Evolutionary conservation across 2,329 filamentous ascomycete species (phyloP).

Genomic region (Rugonectria rugulosa): DNA sequence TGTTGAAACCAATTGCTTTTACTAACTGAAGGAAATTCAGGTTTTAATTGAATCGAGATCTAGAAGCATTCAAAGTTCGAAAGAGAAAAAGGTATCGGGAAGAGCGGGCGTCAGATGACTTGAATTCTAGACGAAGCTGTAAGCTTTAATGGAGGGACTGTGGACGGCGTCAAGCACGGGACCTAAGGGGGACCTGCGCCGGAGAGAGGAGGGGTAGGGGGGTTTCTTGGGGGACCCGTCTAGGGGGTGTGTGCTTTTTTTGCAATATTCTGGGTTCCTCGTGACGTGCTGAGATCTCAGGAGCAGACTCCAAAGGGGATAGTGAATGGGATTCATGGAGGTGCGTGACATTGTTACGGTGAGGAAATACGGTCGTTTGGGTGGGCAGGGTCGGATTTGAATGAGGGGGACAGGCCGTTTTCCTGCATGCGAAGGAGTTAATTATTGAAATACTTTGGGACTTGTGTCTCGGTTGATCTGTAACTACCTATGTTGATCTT

Average conservation of each 20-base stretch:
- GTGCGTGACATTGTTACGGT: neutral
- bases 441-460: too few relatives aligned
- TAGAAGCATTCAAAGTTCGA: neutral
- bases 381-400: neutral
- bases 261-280: conserved; percentile 15
- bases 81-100: neutral
- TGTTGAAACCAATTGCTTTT: neutral
- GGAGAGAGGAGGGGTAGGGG: too few relatives aligned
- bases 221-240: neutral
- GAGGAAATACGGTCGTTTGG: neutral
- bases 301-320: conserved; percentile 11
- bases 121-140: conserved; percentile 17
- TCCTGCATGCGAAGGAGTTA: conserved; percentile 2
- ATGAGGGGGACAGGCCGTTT: neutral
- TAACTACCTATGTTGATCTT: neutral
- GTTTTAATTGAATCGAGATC: neutral
- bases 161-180: conserved; percentile 22
- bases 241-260: neutral
- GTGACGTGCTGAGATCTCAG: conserved; percentile 19
- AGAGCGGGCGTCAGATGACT: conserved; percentile 19
- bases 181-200: too few relatives aligned
- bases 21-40: neutral
- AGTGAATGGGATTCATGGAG: neutral
- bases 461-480: too few relatives aligned
- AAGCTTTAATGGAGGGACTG: conserved; percentile 19